These are phyloP conservation scores for Pterocarpus santalinus DNA, from an alignment of 306 rosid species.

Conservation along the genomic window DNA sequence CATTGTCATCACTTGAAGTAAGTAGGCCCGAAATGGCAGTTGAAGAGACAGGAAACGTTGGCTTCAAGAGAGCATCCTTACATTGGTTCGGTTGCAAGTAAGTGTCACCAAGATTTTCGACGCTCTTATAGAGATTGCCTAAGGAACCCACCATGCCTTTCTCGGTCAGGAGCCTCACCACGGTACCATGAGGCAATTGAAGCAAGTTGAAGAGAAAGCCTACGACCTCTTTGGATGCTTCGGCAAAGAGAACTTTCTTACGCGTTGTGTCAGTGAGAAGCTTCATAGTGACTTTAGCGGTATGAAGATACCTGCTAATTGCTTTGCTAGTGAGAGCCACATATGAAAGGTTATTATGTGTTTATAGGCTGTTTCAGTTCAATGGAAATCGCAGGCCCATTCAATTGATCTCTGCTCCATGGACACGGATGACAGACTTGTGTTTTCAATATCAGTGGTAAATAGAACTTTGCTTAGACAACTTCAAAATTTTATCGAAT, in stretches of 20 bases:
- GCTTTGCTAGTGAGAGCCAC: too few species aligned
- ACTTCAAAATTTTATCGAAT: too few species aligned
- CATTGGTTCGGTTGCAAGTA: conserved; percentile 48
- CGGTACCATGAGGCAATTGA: conserved; percentile 48
- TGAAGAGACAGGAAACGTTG: neutral
- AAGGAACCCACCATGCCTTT: conserved; percentile 54
- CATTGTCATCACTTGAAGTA: neutral
- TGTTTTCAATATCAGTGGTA: too few species aligned
- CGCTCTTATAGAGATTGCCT: conserved; percentile 57
- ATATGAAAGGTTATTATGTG: too few species aligned
- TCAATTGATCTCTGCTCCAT: too few species aligned
- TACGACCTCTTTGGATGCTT: conserved; percentile 56
- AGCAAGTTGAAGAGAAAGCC: conserved; percentile 60
- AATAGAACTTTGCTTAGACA: too few species aligned
- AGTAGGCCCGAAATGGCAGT: neutral
- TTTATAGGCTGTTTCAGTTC: too few species aligned
- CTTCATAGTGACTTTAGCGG: conserved; percentile 39
- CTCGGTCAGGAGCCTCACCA: conserved; percentile 43
- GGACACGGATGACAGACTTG: too few species aligned
- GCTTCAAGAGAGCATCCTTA: conserved; percentile 50
- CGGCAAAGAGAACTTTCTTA: conserved; percentile 53
- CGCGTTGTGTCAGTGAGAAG: conserved; percentile 48
- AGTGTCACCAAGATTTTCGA: conserved; percentile 45
- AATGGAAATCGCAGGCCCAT: too few species aligned
- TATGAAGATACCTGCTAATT: too few species aligned